Percentiles rank a stretch among this genome's conserved stretches.
phyloP scores from a whole-genome alignment of 129 eudicot genomes.

The Lactuca saligna region DNA sequence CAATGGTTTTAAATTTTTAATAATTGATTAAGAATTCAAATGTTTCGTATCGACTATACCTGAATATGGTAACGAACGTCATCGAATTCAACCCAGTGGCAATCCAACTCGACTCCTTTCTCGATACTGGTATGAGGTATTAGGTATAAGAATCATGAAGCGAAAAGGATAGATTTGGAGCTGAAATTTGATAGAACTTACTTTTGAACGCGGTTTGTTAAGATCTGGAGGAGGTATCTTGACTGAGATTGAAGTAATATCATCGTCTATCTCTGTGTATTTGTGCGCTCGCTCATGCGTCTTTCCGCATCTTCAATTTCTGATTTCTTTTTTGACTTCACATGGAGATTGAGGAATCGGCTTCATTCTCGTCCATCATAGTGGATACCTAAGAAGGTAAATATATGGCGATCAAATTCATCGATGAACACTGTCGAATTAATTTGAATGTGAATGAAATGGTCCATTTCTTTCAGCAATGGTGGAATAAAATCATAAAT shows the following conservation, averaged over 20 bases:
- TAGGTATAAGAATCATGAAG: background rate
- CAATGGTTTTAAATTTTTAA: background rate
- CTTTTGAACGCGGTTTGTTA: conserved; percentile 63
- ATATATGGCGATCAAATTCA: background rate
- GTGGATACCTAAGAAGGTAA: background rate
- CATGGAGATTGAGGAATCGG: background rate
- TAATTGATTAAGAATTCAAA: too few species aligned
- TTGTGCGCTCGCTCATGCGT: conserved; percentile 16
- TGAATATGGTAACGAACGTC: conserved; percentile 92
- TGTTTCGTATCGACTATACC: conserved; percentile 23
- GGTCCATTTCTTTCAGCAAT: background rate
- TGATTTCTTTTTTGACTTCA: background rate
- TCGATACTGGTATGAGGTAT: conserved; percentile 58
- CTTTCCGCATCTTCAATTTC: conserved; percentile 11
- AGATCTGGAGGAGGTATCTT: conserved; percentile 69
- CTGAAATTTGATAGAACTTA: conserved; percentile 17
- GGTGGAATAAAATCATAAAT: background rate
- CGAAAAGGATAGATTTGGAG: background rate
- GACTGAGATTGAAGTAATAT: conserved; percentile 73
- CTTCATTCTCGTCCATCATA: background rate
- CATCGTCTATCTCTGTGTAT: conserved; percentile 35
- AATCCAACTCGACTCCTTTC: conserved; percentile 89
- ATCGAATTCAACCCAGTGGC: conserved; percentile 95
- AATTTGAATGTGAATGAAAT: background rate
- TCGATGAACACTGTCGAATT: background rate